Evolutionary conservation across 2,329 filamentous ascomycete genomes (phyloP).

Genomic region (Decorospora gaudefroyi): DNA sequence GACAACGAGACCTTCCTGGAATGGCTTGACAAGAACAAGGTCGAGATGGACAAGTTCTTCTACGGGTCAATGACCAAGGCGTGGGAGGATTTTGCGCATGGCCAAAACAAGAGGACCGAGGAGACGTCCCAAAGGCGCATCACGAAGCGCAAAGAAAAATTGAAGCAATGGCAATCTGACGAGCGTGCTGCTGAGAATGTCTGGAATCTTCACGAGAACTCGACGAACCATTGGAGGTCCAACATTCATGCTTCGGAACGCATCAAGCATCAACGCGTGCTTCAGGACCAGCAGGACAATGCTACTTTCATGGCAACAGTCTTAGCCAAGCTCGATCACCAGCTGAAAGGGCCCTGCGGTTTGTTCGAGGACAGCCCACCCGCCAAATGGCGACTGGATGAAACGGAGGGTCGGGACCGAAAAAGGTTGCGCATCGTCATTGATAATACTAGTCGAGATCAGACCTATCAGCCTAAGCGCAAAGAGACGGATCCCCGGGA

Average conservation of each 20-base stretch:
- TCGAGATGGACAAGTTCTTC: constrained; percentile 80
- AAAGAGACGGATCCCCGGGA: constrained; percentile 63
- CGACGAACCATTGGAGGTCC: constrained; percentile 88
- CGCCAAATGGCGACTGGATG: constrained; percentile 87
- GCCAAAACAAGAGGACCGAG: constrained; percentile 79
- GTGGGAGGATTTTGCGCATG: constrained; percentile 85
- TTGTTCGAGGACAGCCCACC: constrained; percentile 70
- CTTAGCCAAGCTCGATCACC: constrained; percentile 77
- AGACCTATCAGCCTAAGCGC: constrained; percentile 83
- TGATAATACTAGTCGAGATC: constrained; percentile 67
- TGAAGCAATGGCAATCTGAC: constrained; percentile 78
- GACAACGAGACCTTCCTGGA: constrained; percentile 85
- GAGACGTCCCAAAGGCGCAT: constrained; percentile 74
- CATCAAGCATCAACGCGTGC: constrained; percentile 82
- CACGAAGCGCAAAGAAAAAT: constrained; percentile 75
- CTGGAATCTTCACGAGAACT: constrained; percentile 79
- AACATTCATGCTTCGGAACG: constrained; percentile 94
- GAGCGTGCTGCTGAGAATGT: constrained; percentile 70
- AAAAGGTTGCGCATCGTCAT: constrained; percentile 89
- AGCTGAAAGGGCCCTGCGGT: constrained; percentile 77
- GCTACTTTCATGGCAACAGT: constrained; percentile 74
- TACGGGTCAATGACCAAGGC: constrained; percentile 76
- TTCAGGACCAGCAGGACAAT: constrained; percentile 94
- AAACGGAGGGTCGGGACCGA: constrained; percentile 91
- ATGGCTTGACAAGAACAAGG: constrained; percentile 84